Evolutionary conservation across 495 filamentous ascomycete genomes (phyloP).

Genomic region (Xylaria flabelliformis): DNA sequence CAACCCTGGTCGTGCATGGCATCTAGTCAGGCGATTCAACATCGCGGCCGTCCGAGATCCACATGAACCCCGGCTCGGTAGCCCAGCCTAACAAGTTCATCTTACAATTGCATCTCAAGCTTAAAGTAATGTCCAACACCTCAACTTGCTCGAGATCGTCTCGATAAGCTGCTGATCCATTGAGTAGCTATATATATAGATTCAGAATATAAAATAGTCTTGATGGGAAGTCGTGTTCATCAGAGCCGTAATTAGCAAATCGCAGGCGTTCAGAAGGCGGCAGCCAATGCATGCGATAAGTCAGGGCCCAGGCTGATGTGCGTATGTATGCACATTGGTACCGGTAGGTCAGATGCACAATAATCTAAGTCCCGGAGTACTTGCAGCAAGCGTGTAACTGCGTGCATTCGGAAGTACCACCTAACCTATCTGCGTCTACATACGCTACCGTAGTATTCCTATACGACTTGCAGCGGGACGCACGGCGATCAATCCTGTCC

Average conservation of each 20-base stretch:
- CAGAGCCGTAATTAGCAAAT: slow-evolving; percentile 39
- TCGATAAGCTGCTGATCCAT: neutral
- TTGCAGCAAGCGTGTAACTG: neutral
- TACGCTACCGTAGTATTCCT: slow-evolving; percentile 9
- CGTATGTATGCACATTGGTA: slow-evolving; percentile 29
- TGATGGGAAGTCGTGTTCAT: slow-evolving; percentile 33
- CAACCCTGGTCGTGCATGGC: slow-evolving; percentile 24
- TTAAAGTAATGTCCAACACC: neutral
- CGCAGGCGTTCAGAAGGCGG: slow-evolving; percentile 44
- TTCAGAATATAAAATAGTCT: neutral
- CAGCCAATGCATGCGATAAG: slow-evolving; percentile 54
- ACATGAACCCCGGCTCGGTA: slow-evolving; percentile 19
- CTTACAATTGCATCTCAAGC: neutral
- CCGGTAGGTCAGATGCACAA: slow-evolving; percentile 7
- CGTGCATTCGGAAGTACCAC: slow-evolving; percentile 9
- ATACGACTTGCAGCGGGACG: slow-evolving; percentile 3
- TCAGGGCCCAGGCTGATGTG: slow-evolving; percentile 45
- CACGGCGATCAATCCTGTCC: slow-evolving; percentile 5
- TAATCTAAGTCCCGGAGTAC: slow-evolving; percentile 16
- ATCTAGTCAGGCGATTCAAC: slow-evolving; percentile 24
- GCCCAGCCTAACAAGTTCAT: slow-evolving; percentile 12
- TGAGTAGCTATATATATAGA: neutral
- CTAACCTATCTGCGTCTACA: neutral
- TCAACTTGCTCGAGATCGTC: neutral
- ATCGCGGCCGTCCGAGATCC: slow-evolving; percentile 25